Base-by-base conservation (phyloP, 306 rosid genomes). In the Cucurbita moschata region DNA sequence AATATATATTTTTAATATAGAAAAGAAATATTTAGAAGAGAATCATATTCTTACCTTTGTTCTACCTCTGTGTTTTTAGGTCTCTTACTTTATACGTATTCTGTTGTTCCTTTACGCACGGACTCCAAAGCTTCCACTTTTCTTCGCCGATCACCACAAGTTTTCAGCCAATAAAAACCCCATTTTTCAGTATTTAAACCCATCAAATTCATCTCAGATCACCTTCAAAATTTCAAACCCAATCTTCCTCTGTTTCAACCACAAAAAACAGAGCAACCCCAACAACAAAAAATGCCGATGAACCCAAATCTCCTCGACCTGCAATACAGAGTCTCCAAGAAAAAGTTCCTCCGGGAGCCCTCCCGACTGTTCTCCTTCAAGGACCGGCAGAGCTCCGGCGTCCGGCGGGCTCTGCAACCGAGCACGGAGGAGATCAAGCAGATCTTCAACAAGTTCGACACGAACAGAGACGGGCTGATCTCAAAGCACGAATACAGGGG, bases 401-500 rank as follows among this genome's bases (percentile, higher is more conserved):
- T 79, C 44, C 79, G 61, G 18, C 72, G 69, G 8, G 8, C 75
- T 55, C 77, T 80, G 72, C 88, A 85, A 86, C 95, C 99, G 23
- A 84, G 82, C 57, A 10, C 4, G 46, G 85, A 85, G 30, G 96
- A 91, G 88, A 86, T 91, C 90, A 94, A 82, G 86, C 77, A 53
- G 62, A 96, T 94, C 16, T 87, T 89, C 80, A 89, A 94, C 12
- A 89, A 82, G 65, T 89, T 91, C 64, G 96, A 94, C 77, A 21
- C 85, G 63, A 86, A 91, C 82, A 85, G 73, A 83, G 96, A 89
- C 62, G 97, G 96, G 72, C 84, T 35, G 81, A 88, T 87, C 62
- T 91, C 91, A 66, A 86, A 86, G 77, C 82, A 83, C 53, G 98
- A 93, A 38, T 93, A 90, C 81, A 85, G 80, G 80, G 81, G 82